Evolutionary conservation across 495 filamentous ascomycete species (phyloP).

Genomic region (Neurospora sp.): DNA sequence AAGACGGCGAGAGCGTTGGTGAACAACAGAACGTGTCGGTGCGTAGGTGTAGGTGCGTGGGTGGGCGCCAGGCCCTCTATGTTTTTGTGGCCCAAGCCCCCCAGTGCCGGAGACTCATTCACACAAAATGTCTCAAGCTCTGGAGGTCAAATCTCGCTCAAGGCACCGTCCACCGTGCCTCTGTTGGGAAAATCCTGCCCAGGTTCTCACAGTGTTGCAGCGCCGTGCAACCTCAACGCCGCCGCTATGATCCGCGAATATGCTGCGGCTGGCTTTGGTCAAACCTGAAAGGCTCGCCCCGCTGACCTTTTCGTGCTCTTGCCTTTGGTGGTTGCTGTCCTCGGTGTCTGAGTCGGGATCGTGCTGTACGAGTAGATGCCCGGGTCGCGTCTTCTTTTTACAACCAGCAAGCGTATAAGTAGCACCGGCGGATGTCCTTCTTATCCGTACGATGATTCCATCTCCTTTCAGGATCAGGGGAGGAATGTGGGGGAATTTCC

Average conservation of each 20-base stretch:
- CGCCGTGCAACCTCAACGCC: conserved; percentile 26
- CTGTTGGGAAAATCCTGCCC: conserved; percentile 7
- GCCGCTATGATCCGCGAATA: conserved; percentile 12
- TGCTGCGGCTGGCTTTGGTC: conserved; percentile 7
- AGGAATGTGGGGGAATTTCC: conserved; percentile 6
- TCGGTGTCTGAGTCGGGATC: conserved; percentile 10
- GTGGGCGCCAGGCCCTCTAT: neutral
- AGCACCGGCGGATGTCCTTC: conserved; percentile 14
- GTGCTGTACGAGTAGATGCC: conserved; percentile 15
- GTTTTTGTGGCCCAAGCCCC: conserved; percentile 4
- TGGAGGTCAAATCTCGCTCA: conserved; percentile 5
- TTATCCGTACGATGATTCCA: conserved; percentile 3
- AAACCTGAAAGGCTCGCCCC: neutral
- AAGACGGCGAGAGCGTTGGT: neutral
- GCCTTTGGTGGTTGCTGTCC: conserved; percentile 4
- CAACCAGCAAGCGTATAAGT: conserved; percentile 23
- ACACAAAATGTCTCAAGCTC: conserved; percentile 15
- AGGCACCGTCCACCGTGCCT: conserved; percentile 3
- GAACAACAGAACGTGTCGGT: neutral
- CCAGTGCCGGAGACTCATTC: neutral
- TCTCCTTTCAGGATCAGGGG: neutral
- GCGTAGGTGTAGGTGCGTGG: neutral
- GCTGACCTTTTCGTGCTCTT: conserved; percentile 4
- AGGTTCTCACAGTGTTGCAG: conserved; percentile 21
- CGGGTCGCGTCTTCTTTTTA: conserved; percentile 3